A percentile compares a stretch with the other conserved stretches of the same genome.
These are phyloP conservation scores for Parmales sp. DNA, from an alignment of 108 stramenopile genomes.

Conservation along the genomic window DNA sequence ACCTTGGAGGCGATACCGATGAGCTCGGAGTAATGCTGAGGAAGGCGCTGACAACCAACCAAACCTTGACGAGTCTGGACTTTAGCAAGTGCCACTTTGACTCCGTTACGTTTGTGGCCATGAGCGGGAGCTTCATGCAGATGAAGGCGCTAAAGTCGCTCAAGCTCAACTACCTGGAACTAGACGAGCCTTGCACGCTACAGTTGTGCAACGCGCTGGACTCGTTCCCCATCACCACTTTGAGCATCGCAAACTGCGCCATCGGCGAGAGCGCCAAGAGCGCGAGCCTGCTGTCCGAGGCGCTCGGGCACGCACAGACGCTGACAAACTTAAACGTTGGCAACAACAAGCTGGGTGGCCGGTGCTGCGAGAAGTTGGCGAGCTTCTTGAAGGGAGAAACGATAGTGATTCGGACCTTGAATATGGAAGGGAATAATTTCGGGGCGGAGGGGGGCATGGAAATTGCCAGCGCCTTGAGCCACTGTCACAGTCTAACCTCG, in stretches of 20 bases:
- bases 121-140: neutral
- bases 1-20: conserved; percentile 1
- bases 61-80: neutral
- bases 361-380: neutral
- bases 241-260: neutral
- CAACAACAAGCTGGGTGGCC: conserved; percentile 3
- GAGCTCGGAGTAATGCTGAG: neutral
- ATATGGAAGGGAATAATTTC: neutral
- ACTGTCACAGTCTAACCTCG: neutral
- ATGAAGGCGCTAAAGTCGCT: neutral
- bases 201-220: conserved; percentile 4
- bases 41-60: neutral
- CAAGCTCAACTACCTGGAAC: neutral
- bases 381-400: neutral
- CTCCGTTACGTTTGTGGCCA: neutral
- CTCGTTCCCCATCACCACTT: neutral
- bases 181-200: conserved; percentile 2
- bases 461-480: neutral
- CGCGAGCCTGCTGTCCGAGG: neutral
- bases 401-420: neutral
- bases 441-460: neutral
- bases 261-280: neutral
- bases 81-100: neutral
- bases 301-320: neutral
- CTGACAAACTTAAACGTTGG: neutral